A percentile compares a stretch with the other conserved stretches of the same genome.
These are phyloP conservation scores for Phlebopus sp. DNA, from an alignment of 1,284 basidiomycete species.

Conservation along the genomic window DNA sequence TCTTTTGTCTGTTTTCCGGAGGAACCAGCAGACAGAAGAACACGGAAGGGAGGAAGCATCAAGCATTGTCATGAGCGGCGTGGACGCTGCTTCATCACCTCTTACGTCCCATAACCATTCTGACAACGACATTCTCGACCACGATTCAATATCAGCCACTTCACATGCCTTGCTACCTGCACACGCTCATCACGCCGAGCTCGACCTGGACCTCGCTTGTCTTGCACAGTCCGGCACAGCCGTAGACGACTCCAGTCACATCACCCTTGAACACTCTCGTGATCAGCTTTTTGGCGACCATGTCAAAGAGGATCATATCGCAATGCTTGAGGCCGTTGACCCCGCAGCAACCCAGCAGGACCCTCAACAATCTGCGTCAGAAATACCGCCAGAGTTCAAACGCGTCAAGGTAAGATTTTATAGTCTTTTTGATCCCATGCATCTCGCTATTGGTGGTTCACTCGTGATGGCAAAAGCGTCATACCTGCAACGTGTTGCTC, in stretches of 20 bases:
- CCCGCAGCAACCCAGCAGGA: constrained; percentile 36
- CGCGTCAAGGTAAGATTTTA: constrained; percentile 40
- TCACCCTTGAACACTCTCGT: constrained; percentile 30
- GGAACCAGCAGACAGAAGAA: constrained; percentile 22
- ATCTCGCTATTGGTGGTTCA: constrained; percentile 16
- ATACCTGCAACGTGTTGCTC: constrained; percentile 26
- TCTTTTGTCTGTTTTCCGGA: constrained; percentile 12
- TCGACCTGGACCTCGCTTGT: constrained; percentile 30
- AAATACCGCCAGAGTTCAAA: constrained; percentile 37
- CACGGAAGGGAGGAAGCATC: constrained; percentile 19
- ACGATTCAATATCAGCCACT: constrained; percentile 33
- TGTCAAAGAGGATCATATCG: constrained; percentile 33
- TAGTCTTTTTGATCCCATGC: constrained; percentile 20
- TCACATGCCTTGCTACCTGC: constrained; percentile 28
- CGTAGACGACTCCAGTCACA: constrained; percentile 27
- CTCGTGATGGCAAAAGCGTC: constrained; percentile 16
- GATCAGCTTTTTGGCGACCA: constrained; percentile 33
- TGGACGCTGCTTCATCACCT: constrained; percentile 29
- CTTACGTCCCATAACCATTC: constrained; percentile 28
- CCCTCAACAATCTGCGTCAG: constrained; percentile 33
- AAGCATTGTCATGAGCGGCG: constrained; percentile 33
- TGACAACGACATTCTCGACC: constrained; percentile 31
- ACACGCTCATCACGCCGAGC: constrained; percentile 28
- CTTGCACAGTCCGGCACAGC: constrained; percentile 28
- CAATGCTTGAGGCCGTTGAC: constrained; percentile 36